Percentiles rank a stretch among this genome's conserved stretches.
Evolutionary conservation across 1,284 basidiomycete species (phyloP).

Genomic region (Coniophora puteana): DNA sequence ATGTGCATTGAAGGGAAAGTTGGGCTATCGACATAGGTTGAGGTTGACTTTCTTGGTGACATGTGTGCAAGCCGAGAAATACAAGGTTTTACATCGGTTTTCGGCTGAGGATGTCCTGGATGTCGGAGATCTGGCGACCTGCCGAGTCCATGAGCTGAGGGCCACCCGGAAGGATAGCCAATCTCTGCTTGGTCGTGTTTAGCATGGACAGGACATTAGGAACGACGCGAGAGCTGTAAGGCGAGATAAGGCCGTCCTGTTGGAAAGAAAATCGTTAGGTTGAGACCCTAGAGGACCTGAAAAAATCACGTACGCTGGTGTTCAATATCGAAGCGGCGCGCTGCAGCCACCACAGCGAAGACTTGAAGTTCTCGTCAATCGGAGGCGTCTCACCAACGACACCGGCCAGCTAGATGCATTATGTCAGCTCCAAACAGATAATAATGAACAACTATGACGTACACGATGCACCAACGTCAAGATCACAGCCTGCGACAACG

Average conservation of each 20-base stretch:
- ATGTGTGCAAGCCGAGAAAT: no score
- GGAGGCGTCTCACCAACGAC: conserved; percentile 71
- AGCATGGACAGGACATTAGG: conserved; percentile 72
- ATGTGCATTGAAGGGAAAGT: no score
- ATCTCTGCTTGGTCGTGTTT: conserved; percentile 72
- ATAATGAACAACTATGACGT: conserved; percentile 26
- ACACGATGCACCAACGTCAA: conserved; percentile 78
- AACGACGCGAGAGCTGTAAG: conserved; percentile 74
- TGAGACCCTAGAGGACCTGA: neutral
- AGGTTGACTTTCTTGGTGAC: no score
- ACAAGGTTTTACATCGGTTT: conserved; percentile 42
- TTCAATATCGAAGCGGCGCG: conserved; percentile 65
- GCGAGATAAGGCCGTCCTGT: conserved; percentile 75
- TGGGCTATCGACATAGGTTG: no score
- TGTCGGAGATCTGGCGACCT: conserved; percentile 64
- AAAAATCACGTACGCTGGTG: conserved; percentile 50
- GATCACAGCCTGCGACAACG: conserved; percentile 77
- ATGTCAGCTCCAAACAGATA: conserved; percentile 8
- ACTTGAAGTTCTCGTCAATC: conserved; percentile 74
- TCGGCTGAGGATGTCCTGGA: conserved; percentile 68
- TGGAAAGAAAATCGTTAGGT: conserved; percentile 7
- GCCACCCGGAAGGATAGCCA: conserved; percentile 70
- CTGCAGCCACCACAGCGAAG: conserved; percentile 80
- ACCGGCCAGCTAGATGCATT: conserved; percentile 52
- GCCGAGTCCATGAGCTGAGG: conserved; percentile 61